Conservation (phyloP, 2,329 filamentous ascomycete species). For the Alternaria angustiovoidea region DNA sequence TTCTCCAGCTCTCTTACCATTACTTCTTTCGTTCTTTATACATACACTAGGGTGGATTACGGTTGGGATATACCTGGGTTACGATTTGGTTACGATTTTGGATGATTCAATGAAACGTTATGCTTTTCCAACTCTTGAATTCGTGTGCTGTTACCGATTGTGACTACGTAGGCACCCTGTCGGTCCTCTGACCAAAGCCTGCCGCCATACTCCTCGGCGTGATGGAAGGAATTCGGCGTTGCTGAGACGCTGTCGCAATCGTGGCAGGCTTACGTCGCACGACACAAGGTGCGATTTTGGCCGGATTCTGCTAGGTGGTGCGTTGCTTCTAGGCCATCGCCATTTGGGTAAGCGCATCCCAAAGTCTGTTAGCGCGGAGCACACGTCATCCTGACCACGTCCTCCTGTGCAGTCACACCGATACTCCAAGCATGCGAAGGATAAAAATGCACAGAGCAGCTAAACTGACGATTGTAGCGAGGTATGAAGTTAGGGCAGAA, state of each 20-base stretch:
- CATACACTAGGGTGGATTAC: constrained; percentile 4
- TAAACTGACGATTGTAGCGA: background rate
- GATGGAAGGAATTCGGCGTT: background rate
- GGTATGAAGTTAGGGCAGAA: background rate
- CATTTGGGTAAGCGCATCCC: background rate
- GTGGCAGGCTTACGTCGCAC: constrained; percentile 1
- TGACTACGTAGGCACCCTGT: background rate
- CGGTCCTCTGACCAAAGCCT: background rate
- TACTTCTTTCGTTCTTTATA: constrained; percentile 10
- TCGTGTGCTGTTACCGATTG: background rate
- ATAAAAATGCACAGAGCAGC: background rate
- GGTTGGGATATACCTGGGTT: background rate
- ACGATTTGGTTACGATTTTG: constrained; percentile 7
- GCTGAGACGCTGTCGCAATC: background rate
- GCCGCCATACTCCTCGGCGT: background rate
- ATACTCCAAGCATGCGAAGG: background rate
- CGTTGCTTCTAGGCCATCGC: background rate
- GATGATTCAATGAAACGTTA: constrained; percentile 8
- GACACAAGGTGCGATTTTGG: constrained; percentile 1
- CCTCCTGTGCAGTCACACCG: background rate
- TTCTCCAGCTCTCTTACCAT: constrained; percentile 6
- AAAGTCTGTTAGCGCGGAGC: background rate
- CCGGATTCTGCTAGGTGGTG: background rate
- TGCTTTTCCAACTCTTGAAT: background rate
- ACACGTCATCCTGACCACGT: constrained; percentile 1